phyloP scores from a whole-genome alignment of 2,329 filamentous ascomycete genomes.

The Aschersonia sp. region DNA sequence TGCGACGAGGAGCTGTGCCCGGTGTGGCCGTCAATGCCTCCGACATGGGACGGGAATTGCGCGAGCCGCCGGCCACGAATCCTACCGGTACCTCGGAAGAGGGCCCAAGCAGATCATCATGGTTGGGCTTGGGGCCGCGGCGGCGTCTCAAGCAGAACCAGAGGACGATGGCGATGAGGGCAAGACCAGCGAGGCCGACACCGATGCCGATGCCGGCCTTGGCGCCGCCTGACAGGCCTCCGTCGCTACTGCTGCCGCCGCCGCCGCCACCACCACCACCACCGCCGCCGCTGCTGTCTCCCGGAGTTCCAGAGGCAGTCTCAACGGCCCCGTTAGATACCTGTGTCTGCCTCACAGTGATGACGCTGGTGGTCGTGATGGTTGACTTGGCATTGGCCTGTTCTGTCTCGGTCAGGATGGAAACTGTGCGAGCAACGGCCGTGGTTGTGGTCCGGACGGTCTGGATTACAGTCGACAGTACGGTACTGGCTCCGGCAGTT shows the following conservation, averaged over 20 bases:
- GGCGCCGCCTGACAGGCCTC: constrained; percentile 24
- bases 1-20: constrained; percentile 13
- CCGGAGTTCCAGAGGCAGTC: constrained; percentile 13
- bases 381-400: too few relatives aligned
- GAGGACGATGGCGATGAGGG: too few relatives aligned
- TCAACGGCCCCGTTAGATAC: constrained; percentile 3
- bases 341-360: too few relatives aligned
- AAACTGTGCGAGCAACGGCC: too few relatives aligned
- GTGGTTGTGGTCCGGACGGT: too few relatives aligned
- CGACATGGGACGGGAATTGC: constrained; percentile 15
- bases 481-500: too few relatives aligned
- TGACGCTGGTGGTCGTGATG: too few relatives aligned
- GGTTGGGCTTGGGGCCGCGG: constrained; percentile 16
- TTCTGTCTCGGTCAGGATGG: too few relatives aligned
- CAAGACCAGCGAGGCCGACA: constrained; percentile 17
- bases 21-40: constrained; percentile 11
- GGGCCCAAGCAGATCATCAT: constrained; percentile 23
- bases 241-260: constrained; percentile 5
- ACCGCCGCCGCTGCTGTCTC: constrained; percentile 11
- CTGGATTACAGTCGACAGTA: too few relatives aligned
- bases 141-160: constrained; percentile 15
- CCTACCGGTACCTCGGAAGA: constrained; percentile 28
- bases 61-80: constrained; percentile 8
- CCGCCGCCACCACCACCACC: constrained; percentile 9
- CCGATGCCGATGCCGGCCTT: constrained; percentile 29